A percentile compares a stretch with the other conserved stretches of the same genome.
These are phyloP conservation scores for Pseudocercospora fuligena DNA, from an alignment of 2,329 filamentous ascomycete species.

Conservation along the genomic window DNA sequence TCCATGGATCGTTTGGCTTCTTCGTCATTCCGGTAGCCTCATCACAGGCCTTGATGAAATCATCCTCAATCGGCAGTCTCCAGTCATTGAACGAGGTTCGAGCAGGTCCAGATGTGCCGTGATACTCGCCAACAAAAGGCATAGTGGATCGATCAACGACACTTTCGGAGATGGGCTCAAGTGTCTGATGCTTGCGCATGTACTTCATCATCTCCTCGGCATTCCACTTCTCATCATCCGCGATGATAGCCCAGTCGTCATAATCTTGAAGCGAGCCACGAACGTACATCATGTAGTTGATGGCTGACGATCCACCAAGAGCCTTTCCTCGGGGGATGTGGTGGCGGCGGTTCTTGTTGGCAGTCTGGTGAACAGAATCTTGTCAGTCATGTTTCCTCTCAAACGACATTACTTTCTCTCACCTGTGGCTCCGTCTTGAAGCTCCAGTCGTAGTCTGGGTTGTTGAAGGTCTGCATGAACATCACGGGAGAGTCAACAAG, in stretches of 20 bases:
- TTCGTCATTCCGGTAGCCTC: constrained; percentile 42
- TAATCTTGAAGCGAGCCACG: constrained; percentile 53
- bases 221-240: constrained; percentile 52
- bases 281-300: constrained; percentile 48
- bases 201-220: constrained; percentile 55
- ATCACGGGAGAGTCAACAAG: constrained; percentile 33
- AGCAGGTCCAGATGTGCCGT: constrained; percentile 43
- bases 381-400: background rate
- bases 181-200: constrained; percentile 46
- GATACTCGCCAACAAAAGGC: constrained; percentile 41
- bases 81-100: constrained; percentile 44
- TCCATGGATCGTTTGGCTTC: constrained; percentile 44
- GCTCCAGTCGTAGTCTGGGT: constrained; percentile 34
- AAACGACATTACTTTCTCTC: background rate
- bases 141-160: constrained; percentile 37
- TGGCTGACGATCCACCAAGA: constrained; percentile 47
- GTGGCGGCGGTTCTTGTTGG: constrained; percentile 30
- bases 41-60: constrained; percentile 43
- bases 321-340: constrained; percentile 42
- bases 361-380: constrained; percentile 5
- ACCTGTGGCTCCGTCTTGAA: constrained; percentile 33
- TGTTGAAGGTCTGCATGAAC: constrained; percentile 35
- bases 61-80: constrained; percentile 42
- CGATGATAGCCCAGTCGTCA: constrained; percentile 51
- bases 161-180: constrained; percentile 39